Evolutionary conservation across 2,329 filamentous ascomycete species (phyloP), one percentile per base, ranked within the genome.

Genomic region (Monilinia fructicola): DNA sequence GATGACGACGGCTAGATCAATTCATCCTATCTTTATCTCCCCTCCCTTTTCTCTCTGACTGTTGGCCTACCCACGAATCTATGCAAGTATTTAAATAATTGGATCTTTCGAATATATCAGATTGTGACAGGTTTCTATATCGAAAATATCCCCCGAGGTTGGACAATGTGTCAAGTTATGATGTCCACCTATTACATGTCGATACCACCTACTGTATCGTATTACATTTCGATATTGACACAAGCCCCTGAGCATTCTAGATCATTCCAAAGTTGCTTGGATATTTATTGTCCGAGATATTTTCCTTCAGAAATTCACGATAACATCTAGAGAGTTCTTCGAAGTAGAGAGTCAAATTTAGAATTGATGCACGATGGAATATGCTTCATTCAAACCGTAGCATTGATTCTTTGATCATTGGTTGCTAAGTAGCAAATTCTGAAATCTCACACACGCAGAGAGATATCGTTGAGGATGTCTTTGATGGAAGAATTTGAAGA

Each of bases 1-100:
- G 28, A 60, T 60, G 56, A 60, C n/a, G 44, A 60, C 26, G 44
- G 18, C 7, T 54, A 54, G 16, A 54, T 54, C 28, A 54, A 54
- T 35, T 31, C 31, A 54, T 54, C 52, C 52, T 54, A 54, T 54
- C 52, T 54, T 54, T n/a, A n/a, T 35, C 14, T 40, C 14, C 38
- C 14, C 14, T 40, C 7, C 38, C 14, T 40, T 40, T 40, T 40
- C 38, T 40, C 14, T 40, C 14, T 11, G 38, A 40, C 38, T 40
- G 38, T 11, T 40, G 38, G 14, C 31, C 31, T 35, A 35, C 31
- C 31, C 31, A 35, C 6, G 31, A 35, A 35, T 5, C 31, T 35
- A 5, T 35, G 5, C 9, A 35, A 35, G 5, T 1, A 16, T 44
- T 5, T 4, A 44, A 18, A 18, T 44, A 18, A 58, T 46, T 58